These are phyloP conservation scores for Phialophora chinensis DNA, from an alignment of 2,329 filamentous ascomycete species.

Conservation along the genomic window DNA sequence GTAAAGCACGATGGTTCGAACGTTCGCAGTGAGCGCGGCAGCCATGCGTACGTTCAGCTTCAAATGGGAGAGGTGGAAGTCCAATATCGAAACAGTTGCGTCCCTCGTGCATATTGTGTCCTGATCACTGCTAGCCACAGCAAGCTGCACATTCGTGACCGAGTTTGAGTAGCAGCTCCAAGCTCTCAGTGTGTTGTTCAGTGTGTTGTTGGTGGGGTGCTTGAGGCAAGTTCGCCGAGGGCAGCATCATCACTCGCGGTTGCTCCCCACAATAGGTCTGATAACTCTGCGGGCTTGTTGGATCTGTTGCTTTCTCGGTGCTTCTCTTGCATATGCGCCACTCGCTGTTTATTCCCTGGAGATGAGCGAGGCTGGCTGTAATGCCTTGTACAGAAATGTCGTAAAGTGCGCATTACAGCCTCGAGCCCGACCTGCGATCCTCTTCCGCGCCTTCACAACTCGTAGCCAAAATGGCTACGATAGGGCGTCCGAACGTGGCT, in stretches of 20 bases:
- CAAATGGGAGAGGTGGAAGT: too few relatives aligned
- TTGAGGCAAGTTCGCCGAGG: not conserved
- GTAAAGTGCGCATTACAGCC: conserved; percentile 30
- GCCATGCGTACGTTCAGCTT: too few relatives aligned
- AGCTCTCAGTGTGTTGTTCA: not conserved
- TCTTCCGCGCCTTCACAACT: conserved; percentile 12
- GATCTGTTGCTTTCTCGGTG: not conserved
- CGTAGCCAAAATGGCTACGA: conserved; percentile 15
- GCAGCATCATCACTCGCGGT: not conserved
- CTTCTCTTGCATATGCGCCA: conserved; percentile 22
- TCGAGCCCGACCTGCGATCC: conserved; percentile 55
- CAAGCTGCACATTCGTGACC: not conserved
- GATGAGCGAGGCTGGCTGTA: conserved; percentile 37
- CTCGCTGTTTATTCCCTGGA: conserved; percentile 35
- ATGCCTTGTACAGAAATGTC: conserved; percentile 31
- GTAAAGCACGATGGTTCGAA: too few relatives aligned
- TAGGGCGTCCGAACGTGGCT: not conserved
- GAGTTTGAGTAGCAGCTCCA: not conserved
- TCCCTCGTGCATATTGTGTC: too few relatives aligned
- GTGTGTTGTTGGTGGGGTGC: not conserved
- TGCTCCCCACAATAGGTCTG: not conserved
- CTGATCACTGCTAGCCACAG: too few relatives aligned
- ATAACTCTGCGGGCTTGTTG: not conserved
- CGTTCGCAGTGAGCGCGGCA: too few relatives aligned
- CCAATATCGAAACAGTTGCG: too few relatives aligned